phyloP scores from a whole-genome alignment of 306 rosid genomes.

The Glycine soja region DNA sequence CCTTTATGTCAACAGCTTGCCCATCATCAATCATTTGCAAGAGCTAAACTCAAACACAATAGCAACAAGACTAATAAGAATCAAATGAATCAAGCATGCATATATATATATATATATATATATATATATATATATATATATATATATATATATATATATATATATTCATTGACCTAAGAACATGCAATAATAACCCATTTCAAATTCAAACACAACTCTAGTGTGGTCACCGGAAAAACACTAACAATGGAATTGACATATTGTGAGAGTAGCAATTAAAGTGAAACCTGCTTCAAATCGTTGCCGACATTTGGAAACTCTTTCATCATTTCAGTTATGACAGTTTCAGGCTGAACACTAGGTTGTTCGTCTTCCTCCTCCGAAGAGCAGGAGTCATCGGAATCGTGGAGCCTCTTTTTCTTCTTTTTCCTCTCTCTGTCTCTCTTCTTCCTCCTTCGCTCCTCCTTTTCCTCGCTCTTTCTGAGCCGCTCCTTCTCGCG shows the following conservation, averaged over 20 bases:
- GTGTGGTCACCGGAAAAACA: neutral
- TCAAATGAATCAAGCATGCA: slow-evolving; percentile 17
- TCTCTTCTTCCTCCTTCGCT: slow-evolving; percentile 53
- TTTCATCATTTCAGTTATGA: slow-evolving; percentile 59
- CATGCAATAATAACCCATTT: neutral
- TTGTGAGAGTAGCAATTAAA: neutral
- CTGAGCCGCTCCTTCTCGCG: slow-evolving; percentile 58
- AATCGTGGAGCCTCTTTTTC: slow-evolving; percentile 48
- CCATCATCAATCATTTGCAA: slow-evolving; percentile 92
- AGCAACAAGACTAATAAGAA: slow-evolving; percentile 37
- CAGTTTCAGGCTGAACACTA: slow-evolving; percentile 58
- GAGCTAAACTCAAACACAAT: slow-evolving; percentile 57
- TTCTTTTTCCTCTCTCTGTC: slow-evolving; percentile 59
- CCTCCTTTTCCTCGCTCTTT: slow-evolving; percentile 62
- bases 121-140: too few species aligned
- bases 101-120: neutral
- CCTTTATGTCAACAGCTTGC: slow-evolving; percentile 94
- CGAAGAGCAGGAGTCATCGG: slow-evolving; percentile 50
- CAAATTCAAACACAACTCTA: neutral
- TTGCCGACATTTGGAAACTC: slow-evolving; percentile 76
- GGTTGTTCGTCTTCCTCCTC: slow-evolving; percentile 50
- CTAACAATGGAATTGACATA: too few species aligned
- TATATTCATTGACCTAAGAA: neutral
- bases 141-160: too few species aligned
- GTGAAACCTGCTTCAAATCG: slow-evolving; percentile 77